A percentile compares a stretch with the other conserved stretches of the same genome.
Evolutionary conservation across 2,329 filamentous ascomycete species (phyloP).

Genomic region (Hymenoscyphus repandus): DNA sequence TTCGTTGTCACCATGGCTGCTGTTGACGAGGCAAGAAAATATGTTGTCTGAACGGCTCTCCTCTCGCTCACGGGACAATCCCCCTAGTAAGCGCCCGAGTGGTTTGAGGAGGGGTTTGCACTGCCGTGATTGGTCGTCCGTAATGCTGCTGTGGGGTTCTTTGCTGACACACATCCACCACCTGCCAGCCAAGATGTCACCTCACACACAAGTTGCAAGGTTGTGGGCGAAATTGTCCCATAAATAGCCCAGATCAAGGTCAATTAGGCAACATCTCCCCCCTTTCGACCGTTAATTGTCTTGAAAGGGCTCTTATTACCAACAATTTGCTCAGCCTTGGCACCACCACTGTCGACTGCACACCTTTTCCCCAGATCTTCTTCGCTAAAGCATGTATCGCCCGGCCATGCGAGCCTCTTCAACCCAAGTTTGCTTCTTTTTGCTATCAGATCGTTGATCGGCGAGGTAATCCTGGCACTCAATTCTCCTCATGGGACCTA

Average conservation of each 20-base stretch:
- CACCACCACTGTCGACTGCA: background rate
- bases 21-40: background rate
- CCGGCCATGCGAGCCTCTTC: background rate
- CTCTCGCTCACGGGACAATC: background rate
- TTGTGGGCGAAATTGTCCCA: conserved; percentile 11
- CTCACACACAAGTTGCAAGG: background rate
- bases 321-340: conserved; percentile 8
- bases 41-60: background rate
- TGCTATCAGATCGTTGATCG: background rate
- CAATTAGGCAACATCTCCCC: conserved; percentile 15
- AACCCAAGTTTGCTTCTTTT: background rate
- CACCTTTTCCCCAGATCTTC: conserved; percentile 7
- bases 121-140: background rate
- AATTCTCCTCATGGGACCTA: background rate
- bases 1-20: background rate
- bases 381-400: background rate
- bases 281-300: conserved; percentile 10
- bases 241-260: conserved; percentile 23
- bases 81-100: conserved; percentile 1
- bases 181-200: too few relatives aligned
- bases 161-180: background rate
- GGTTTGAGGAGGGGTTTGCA: background rate
- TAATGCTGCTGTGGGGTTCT: background rate
- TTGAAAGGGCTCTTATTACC: conserved; percentile 13
- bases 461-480: background rate